Base-by-base conservation (phyloP, 371 early-diverging fungal species). In the Mortierella sp. region DNA sequence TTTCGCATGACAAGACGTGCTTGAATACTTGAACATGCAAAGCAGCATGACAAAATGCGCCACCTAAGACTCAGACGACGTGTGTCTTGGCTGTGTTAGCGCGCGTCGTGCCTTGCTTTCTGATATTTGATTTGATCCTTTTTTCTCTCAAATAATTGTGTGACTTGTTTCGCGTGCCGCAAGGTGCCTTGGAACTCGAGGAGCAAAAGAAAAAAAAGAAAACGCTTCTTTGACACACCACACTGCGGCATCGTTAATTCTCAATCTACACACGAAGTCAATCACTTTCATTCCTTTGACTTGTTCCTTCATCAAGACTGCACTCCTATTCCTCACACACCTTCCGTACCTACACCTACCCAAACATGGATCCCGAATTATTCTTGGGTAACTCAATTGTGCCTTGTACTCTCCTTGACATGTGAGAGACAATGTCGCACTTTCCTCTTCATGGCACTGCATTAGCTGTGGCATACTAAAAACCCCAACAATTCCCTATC, bases 321-420 rank as follows among this genome's bases (percentile, higher is more conserved):
- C 24, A 68, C 24, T 16, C 21, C 24, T 3, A 38, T 21, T 24
- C 19, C 65, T 8, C 34, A 11, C 65, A 31, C 16, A 63, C 11
- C 45, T 65, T 6, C 10, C 26, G 60, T 24, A 44, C 28, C n/a
- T 11, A 28, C 58, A 16, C 10, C 10, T 2, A 44, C 8, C n/a
- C 44, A 50, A 19, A 16, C 21, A 83, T 83, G 84, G 81, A 84
- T 78, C 81, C 84, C 48, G 84, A 84, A 68, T 47, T 73, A 38
- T 84, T 84, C 72, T 76, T 84, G 16, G 52, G 84, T 84, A 84
- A 28, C 45, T 11, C 26, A 72, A 21, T 44, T 21, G n/a, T 45
- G 16, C 3, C 50, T 16, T 50, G 50, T 13, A 16, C 16, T 13
- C 16, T 50, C 50, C 42, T 38, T 38, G 13, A 57, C 58, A 24